These are phyloP conservation scores for Hymenoscyphus infarciens DNA, from an alignment of 2,329 filamentous ascomycete species.

Conservation along the genomic window DNA sequence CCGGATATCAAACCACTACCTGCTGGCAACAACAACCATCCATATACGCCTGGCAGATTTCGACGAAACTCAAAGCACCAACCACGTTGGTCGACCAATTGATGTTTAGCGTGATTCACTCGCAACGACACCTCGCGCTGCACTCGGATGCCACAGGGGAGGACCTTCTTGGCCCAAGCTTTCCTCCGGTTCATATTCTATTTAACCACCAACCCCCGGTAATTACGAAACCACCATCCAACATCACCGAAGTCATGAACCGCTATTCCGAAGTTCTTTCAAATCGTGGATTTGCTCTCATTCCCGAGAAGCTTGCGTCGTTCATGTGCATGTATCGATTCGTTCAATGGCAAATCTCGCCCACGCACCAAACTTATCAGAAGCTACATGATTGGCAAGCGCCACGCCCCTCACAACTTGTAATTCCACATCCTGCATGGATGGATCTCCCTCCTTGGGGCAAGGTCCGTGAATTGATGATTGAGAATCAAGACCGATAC, in stretches of 20 bases:
- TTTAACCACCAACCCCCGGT: slow-evolving; percentile 26
- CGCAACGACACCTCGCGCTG: slow-evolving; percentile 28
- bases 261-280: slow-evolving; percentile 29
- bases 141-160: slow-evolving; percentile 22
- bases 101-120: slow-evolving; percentile 31
- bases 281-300: slow-evolving; percentile 27
- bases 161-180: slow-evolving; percentile 23
- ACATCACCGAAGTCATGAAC: slow-evolving; percentile 29
- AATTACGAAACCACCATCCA: slow-evolving; percentile 21
- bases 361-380: slow-evolving; percentile 25
- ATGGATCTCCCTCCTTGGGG: slow-evolving; percentile 34
- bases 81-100: slow-evolving; percentile 31
- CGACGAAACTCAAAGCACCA: slow-evolving; percentile 32
- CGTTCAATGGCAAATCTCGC: slow-evolving; percentile 33
- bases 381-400: slow-evolving; percentile 31
- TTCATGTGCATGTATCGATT: slow-evolving; percentile 36
- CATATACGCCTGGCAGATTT: slow-evolving; percentile 33
- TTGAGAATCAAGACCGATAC: slow-evolving; percentile 30
- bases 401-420: slow-evolving; percentile 24
- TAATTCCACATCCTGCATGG: slow-evolving; percentile 32
- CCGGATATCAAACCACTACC: slow-evolving; percentile 16
- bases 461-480: slow-evolving; percentile 30
- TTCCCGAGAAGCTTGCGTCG: slow-evolving; percentile 32
- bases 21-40: slow-evolving; percentile 34
- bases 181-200: slow-evolving; percentile 31